Evolutionary conservation across 768 basidiomycete species (phyloP).

Genomic region (Suillus decipiens): DNA sequence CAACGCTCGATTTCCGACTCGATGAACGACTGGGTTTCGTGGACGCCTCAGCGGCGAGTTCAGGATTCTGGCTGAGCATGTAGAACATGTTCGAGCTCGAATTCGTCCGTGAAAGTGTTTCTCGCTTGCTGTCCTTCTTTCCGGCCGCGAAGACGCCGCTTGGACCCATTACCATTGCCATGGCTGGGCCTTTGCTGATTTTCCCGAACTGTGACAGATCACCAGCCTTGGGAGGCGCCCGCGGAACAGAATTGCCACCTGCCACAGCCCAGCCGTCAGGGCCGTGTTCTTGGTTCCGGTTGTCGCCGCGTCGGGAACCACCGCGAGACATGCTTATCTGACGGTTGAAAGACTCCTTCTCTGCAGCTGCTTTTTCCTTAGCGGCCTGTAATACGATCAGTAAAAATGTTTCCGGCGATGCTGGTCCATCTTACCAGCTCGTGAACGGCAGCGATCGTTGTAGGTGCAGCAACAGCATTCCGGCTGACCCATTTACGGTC

Average conservation of each 20-base stretch:
- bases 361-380: slow-evolving; percentile 73
- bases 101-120: slow-evolving; percentile 75
- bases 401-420: not conserved
- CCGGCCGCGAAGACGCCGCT: slow-evolving; percentile 77
- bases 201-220: slow-evolving; percentile 90
- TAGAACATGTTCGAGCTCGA: slow-evolving; percentile 88
- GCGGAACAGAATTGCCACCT: slow-evolving; percentile 50
- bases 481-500: slow-evolving; percentile 80
- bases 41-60: slow-evolving; percentile 53
- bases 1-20: slow-evolving; percentile 53
- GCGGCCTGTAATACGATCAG: slow-evolving; percentile 55
- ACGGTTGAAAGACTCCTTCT: slow-evolving; percentile 60
- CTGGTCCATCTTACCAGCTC: slow-evolving; percentile 40
- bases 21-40: slow-evolving; percentile 54
- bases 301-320: slow-evolving; percentile 85
- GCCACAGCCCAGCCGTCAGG: slow-evolving; percentile 89
- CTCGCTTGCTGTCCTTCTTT: slow-evolving; percentile 70
- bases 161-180: slow-evolving; percentile 71
- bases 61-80: slow-evolving; percentile 69
- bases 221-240: slow-evolving; percentile 76
- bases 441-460: slow-evolving; percentile 88
- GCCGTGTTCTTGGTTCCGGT: slow-evolving; percentile 62
- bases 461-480: slow-evolving; percentile 72
- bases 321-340: slow-evolving; percentile 84
- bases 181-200: slow-evolving; percentile 67